Conservation (phyloP, 192 early-diverging fungal genomes). For the Backusella tuberculispora region DNA sequence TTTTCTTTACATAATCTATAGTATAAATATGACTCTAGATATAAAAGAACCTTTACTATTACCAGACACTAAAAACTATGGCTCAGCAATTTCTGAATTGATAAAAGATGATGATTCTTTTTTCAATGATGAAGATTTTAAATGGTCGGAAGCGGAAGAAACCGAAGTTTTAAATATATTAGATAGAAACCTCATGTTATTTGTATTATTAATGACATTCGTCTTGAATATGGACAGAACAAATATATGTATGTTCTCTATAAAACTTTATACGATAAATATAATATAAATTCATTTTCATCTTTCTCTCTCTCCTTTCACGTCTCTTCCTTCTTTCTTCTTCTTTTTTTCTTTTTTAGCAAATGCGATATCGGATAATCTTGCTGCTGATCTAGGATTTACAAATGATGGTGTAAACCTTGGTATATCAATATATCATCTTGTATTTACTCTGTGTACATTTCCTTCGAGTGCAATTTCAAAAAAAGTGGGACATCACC, state of each 20-base stretch:
- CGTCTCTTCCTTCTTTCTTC: too few relatives aligned
- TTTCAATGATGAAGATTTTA: conserved; percentile 30
- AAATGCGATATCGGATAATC: conserved; percentile 52
- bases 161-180: conserved; percentile 39
- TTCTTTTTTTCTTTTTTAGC: conserved; percentile 15
- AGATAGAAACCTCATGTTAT: conserved; percentile 55
- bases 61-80: neutral
- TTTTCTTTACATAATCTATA: neutral
- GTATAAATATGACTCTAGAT: neutral
- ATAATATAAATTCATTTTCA: neutral
- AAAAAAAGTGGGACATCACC: conserved; percentile 49
- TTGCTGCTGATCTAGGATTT: conserved; percentile 45
- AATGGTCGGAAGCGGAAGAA: conserved; percentile 58
- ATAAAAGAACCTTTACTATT: neutral
- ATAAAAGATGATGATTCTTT: neutral
- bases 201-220: conserved; percentile 49
- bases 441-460: conserved; percentile 43
- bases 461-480: conserved; percentile 56
- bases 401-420: conserved; percentile 50
- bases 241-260: conserved; percentile 33
- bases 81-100: neutral
- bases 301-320: neutral
- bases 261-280: neutral
- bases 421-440: conserved; percentile 47
- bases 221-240: conserved; percentile 40